Evolutionary conservation across 805 yeast species (phyloP).

Genomic region (Candida taoyuanica): DNA sequence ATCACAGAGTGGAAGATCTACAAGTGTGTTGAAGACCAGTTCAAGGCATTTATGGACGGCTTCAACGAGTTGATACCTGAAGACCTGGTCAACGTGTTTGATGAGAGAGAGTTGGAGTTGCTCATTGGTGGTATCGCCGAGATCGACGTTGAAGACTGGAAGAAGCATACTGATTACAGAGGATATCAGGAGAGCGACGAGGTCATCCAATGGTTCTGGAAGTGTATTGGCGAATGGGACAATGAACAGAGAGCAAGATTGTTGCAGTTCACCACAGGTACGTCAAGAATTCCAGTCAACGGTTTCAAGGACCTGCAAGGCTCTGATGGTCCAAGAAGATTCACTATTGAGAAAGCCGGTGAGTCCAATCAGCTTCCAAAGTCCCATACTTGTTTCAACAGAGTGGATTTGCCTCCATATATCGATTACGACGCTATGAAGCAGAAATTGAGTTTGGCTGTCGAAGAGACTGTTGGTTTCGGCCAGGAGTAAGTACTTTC

Average conservation of each 20-base stretch:
- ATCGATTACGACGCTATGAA: constrained; percentile 76
- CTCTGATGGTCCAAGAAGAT: constrained; percentile 98
- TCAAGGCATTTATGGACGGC: constrained; percentile 94
- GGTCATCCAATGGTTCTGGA: constrained; percentile 99
- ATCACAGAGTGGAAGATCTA: constrained; percentile 95
- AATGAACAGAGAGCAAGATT: constrained; percentile 93
- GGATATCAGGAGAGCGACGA: constrained; percentile 96
- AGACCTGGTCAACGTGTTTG: constrained; percentile 93
- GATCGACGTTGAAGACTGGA: constrained; percentile 98
- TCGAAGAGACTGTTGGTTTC: constrained; percentile 97
- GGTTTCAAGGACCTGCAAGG: constrained; percentile 99
- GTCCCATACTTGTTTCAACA: constrained; percentile 97
- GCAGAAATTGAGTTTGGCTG: constrained; percentile 91
- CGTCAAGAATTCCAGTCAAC: constrained; percentile 97
- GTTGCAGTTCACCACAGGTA: constrained; percentile 97
- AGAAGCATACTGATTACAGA: constrained; percentile 96
- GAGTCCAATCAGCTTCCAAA: constrained; percentile 90
- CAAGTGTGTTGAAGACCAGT: constrained; percentile 91
- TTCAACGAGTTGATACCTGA: constrained; percentile 97
- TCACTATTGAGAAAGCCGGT: constrained; percentile 97
- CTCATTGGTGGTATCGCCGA: constrained; percentile 98
- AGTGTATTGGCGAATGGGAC: constrained; percentile 89
- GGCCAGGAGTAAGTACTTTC: constrained; percentile 72
- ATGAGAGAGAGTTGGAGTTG: constrained; percentile 94
- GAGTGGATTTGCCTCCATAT: constrained; percentile 97